Evolutionary conservation across 495 filamentous ascomycete species (phyloP).

Genomic region (Clavariopsis aquatica): DNA sequence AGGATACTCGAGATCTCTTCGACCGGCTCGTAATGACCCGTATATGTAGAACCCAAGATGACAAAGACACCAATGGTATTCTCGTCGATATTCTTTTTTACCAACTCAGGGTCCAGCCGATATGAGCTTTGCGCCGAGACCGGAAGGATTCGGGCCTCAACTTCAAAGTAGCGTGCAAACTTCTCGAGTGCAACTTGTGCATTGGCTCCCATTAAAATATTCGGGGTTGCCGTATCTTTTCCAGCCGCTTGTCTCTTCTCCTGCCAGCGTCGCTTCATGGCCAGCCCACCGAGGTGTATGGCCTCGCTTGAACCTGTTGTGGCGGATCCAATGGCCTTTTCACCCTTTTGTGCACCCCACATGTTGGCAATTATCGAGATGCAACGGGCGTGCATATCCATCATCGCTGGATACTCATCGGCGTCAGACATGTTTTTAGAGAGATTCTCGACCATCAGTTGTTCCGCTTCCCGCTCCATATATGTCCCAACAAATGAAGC

Average conservation of each 20-base stretch:
- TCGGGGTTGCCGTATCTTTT: conserved; percentile 64
- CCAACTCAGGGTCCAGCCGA: conserved; percentile 63
- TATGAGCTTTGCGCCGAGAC: conserved; percentile 65
- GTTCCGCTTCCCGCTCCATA: conserved; percentile 65
- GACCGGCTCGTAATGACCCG: conserved; percentile 67
- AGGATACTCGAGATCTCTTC: conserved; percentile 66
- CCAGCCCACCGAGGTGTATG: conserved; percentile 72
- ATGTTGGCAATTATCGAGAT: conserved; percentile 69
- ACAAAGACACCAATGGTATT: conserved; percentile 79
- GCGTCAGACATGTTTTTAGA: conserved; percentile 68
- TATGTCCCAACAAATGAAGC: conserved; percentile 70
- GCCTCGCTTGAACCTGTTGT: conserved; percentile 75
- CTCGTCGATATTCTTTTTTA: conserved; percentile 69
- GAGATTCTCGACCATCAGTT: conserved; percentile 68
- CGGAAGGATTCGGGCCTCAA: conserved; percentile 69
- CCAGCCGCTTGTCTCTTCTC: conserved; percentile 61
- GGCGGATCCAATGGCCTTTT: conserved; percentile 70
- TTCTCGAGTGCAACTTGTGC: conserved; percentile 77
- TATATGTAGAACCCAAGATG: conserved; percentile 74
- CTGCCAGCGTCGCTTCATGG: conserved; percentile 80
- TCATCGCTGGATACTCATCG: conserved; percentile 76
- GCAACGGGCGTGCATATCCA: conserved; percentile 71
- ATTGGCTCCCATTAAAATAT: conserved; percentile 78
- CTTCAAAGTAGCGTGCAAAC: conserved; percentile 73
- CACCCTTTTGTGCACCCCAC: conserved; percentile 65